Evolutionary conservation across 2,329 filamentous ascomycete species (phyloP).

Genomic region (Teratosphaeria viscida): DNA sequence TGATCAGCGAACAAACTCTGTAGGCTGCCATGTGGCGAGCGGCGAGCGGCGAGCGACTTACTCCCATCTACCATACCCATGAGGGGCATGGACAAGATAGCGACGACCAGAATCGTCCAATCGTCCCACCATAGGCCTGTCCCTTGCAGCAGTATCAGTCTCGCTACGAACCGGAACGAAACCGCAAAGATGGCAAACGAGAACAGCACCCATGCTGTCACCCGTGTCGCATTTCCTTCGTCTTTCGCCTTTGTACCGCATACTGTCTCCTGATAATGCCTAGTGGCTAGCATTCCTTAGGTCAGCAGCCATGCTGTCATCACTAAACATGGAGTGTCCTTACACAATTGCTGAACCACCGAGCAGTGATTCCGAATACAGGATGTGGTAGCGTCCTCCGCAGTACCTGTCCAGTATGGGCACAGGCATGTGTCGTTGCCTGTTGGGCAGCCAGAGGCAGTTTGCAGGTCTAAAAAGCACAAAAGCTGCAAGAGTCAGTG

Average conservation of each 20-base stretch:
- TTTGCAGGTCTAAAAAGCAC: neutral
- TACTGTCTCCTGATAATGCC: neutral
- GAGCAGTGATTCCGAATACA: neutral
- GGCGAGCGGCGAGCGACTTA: neutral
- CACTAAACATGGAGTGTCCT: neutral
- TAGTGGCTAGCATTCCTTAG: neutral
- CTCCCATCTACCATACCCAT: neutral
- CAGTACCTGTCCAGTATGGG: neutral
- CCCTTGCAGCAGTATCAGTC: neutral
- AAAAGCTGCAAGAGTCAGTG: neutral
- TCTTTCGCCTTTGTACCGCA: neutral
- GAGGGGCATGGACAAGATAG: neutral
- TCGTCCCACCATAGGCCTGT: constrained; percentile 1
- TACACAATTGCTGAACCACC: neutral
- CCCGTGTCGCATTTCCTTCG: neutral
- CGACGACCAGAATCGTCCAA: neutral
- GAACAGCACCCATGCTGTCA: neutral
- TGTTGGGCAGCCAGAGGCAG: neutral
- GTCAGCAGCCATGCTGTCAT: neutral
- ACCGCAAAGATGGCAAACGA: neutral
- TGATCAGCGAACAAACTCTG: neutral
- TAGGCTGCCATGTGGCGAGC: neutral
- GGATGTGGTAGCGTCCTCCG: neutral
- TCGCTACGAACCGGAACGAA: neutral
- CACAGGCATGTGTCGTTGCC: neutral